These are phyloP conservation scores for Stentor coeruleus DNA, from an alignment of 73 alveolate genomes.

Conservation along the genomic window DNA sequence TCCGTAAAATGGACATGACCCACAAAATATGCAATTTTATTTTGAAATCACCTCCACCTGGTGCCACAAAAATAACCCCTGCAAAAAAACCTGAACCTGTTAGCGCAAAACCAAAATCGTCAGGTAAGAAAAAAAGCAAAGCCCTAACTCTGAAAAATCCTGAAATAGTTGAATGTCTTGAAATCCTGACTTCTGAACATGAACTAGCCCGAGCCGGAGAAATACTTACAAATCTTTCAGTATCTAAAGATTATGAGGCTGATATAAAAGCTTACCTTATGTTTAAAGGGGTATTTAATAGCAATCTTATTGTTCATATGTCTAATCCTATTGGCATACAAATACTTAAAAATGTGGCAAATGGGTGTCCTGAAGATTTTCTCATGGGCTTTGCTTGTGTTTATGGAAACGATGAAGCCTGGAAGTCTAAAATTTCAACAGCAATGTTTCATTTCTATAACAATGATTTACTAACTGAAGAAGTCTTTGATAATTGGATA, in stretches of 20 bases:
- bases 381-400: slow-evolving; percentile 36
- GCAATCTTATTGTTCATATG: slow-evolving; percentile 35
- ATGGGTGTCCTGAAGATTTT: slow-evolving; percentile 36
- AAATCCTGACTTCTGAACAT: slow-evolving; percentile 31
- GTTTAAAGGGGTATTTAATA: slow-evolving; percentile 40
- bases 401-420: slow-evolving; percentile 36
- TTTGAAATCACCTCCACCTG: slow-evolving; percentile 45
- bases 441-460: slow-evolving; percentile 46
- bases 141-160: background rate
- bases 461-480: slow-evolving; percentile 46
- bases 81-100: slow-evolving; percentile 51
- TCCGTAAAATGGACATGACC: slow-evolving; percentile 55
- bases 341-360: slow-evolving; percentile 25
- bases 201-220: slow-evolving; percentile 9
- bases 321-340: slow-evolving; percentile 22
- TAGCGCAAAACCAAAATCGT: background rate
- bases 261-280: slow-evolving; percentile 47
- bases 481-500: slow-evolving; percentile 42
- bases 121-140: background rate
- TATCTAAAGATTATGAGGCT: slow-evolving; percentile 32
- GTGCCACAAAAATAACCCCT: slow-evolving; percentile 27
- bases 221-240: slow-evolving; percentile 25
- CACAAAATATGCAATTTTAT: slow-evolving; percentile 70
- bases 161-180: slow-evolving; percentile 33
- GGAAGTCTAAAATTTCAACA: slow-evolving; percentile 30